phyloP scores from a whole-genome alignment of 2,329 filamentous ascomycete species.

The Lecanicillium sp. region DNA sequence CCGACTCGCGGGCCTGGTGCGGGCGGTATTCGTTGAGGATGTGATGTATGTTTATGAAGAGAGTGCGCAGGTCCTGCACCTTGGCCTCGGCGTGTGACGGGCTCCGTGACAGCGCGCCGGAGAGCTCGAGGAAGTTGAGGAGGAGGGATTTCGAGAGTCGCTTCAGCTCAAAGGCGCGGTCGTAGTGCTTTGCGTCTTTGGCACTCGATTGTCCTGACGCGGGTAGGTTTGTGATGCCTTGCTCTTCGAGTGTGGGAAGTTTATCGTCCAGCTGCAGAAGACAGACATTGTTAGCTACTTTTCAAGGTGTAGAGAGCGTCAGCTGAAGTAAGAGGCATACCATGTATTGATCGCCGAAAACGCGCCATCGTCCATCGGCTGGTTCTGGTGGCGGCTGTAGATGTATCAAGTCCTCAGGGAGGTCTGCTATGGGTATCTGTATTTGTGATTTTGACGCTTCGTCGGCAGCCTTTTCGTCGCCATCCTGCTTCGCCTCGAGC shows the following conservation, averaged over 20 bases:
- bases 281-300: neutral
- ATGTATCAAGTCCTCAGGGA: conserved; percentile 66
- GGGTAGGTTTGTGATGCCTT: conserved; percentile 61
- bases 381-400: conserved; percentile 79
- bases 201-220: conserved; percentile 30
- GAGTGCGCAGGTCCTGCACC: conserved; percentile 66
- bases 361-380: conserved; percentile 58
- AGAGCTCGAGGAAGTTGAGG: conserved; percentile 80
- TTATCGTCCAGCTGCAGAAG: conserved; percentile 45
- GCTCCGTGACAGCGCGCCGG: conserved; percentile 38
- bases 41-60: conserved; percentile 89
- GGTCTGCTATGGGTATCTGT: conserved; percentile 32
- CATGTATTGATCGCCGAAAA: conserved; percentile 63
- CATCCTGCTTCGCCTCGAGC: conserved; percentile 24
- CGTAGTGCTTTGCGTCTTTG: conserved; percentile 47
- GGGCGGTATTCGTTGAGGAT: conserved; percentile 91
- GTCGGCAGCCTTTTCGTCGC: conserved; percentile 7
- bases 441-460: conserved; percentile 23
- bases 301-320: neutral
- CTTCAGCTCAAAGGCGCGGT: conserved; percentile 62
- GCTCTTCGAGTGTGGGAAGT: conserved; percentile 59
- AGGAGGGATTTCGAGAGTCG: conserved; percentile 76
- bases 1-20: conserved; percentile 81
- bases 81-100: conserved; percentile 55
- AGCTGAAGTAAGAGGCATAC: conserved; percentile 21